These are phyloP conservation scores for Diaporthe vexans DNA, from an alignment of 2,329 filamentous ascomycete species.

Conservation along the genomic window DNA sequence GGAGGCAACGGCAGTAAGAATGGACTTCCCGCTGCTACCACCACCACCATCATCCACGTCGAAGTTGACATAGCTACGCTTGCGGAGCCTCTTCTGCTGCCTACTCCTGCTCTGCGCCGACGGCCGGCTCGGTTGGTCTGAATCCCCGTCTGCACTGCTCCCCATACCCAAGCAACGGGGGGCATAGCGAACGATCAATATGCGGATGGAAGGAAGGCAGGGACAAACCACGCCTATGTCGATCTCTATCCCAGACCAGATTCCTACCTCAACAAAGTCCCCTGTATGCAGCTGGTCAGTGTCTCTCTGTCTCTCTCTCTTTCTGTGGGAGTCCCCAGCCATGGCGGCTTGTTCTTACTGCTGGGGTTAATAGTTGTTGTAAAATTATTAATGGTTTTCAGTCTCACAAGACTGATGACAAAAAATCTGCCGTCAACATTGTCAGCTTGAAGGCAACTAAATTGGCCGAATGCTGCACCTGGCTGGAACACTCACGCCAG, in stretches of 20 bases:
- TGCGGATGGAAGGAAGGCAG: conserved; percentile 52
- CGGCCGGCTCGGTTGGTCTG: conserved; percentile 2
- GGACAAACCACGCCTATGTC: conserved; percentile 51
- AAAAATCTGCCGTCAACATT: background rate
- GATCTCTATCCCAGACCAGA: conserved; percentile 53
- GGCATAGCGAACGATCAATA: conserved; percentile 46
- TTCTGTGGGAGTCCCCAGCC: too few species aligned
- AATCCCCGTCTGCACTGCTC: background rate
- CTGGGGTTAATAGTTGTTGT: conserved; percentile 13
- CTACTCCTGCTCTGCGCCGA: background rate
- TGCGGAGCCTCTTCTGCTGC: conserved; percentile 14
- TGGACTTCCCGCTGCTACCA: background rate
- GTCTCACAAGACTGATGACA: conserved; percentile 21
- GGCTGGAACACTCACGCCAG: background rate
- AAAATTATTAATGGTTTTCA: background rate
- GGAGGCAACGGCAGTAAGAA: background rate
- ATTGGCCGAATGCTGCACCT: too few species aligned
- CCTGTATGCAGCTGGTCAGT: conserved; percentile 3
- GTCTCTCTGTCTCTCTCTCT: too few species aligned
- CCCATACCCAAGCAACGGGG: conserved; percentile 13
- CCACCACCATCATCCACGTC: background rate
- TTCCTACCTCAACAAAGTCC: conserved; percentile 41
- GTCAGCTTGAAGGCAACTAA: background rate
- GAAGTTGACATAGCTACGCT: conserved; percentile 28
- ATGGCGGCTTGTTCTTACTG: background rate